Evolutionary conservation across 805 yeast genomes (phyloP).

Genomic region (Nakazawaea ishiwadae): DNA sequence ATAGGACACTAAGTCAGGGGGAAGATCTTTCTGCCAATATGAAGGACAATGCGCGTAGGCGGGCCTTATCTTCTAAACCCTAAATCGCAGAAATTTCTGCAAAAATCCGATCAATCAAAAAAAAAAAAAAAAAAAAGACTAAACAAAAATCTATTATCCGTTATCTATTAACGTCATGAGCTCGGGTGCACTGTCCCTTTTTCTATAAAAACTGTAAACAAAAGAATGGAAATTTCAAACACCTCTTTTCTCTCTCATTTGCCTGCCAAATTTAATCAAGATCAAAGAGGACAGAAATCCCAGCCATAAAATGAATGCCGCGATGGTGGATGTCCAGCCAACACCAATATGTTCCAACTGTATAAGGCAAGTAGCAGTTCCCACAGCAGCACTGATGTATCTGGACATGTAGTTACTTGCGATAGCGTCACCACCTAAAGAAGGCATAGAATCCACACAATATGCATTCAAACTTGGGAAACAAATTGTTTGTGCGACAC

Average conservation of each 20-base stretch:
- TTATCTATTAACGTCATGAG: no score
- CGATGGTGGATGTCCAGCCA: conserved; percentile 52
- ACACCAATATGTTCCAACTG: conserved; percentile 46
- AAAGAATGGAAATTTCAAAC: no score
- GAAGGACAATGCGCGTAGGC: no score
- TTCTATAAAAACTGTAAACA: no score
- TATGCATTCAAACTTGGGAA: conserved; percentile 54
- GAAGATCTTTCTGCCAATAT: no score
- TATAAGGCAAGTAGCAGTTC: conserved; percentile 43
- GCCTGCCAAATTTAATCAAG: conserved; percentile 36
- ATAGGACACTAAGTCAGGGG: no score
- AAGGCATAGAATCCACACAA: conserved; percentile 55
- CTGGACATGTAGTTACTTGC: conserved; percentile 49
- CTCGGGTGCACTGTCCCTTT: no score
- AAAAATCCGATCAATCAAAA: neutral
- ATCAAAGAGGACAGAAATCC: conserved; percentile 31
- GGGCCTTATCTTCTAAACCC: no score
- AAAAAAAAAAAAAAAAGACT: no score
- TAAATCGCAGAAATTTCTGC: neutral
- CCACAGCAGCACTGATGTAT: conserved; percentile 46
- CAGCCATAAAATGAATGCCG: conserved; percentile 36
- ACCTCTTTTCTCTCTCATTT: conserved; percentile 23
- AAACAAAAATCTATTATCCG: no score
- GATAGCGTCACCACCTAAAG: conserved; percentile 49
- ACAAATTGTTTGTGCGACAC: conserved; percentile 44